Evolutionary conservation across 768 basidiomycete genomes (phyloP).

Genomic region (Amanita subjunquillea): DNA sequence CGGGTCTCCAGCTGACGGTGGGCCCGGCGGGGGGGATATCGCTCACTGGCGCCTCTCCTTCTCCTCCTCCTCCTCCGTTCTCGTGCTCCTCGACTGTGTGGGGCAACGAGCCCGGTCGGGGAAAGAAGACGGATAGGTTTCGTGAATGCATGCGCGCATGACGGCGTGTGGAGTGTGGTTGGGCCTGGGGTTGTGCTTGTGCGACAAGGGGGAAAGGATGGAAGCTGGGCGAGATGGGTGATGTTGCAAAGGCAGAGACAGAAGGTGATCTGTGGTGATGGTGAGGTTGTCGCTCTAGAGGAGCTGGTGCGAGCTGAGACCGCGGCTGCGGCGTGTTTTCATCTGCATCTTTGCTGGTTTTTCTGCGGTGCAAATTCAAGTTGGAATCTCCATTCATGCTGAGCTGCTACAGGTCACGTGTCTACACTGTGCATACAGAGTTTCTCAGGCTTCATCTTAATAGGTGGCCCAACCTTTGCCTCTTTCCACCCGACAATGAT

Average conservation of each 20-base stretch:
- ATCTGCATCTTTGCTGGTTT: no score
- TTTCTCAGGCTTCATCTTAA: no score
- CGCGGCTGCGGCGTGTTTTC: no score
- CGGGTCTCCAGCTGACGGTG: constrained; percentile 17
- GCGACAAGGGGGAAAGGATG: background rate
- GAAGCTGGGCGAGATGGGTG: background rate
- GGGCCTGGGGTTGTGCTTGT: constrained; percentile 7
- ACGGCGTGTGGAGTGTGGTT: constrained; percentile 22
- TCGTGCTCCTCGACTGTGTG: constrained; percentile 46
- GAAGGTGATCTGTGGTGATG: constrained; percentile 2
- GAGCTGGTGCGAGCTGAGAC: background rate
- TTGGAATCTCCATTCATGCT: no score
- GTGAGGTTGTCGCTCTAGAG: background rate
- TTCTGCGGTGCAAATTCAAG: no score
- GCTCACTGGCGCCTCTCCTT: constrained; percentile 37
- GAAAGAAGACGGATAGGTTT: constrained; percentile 89
- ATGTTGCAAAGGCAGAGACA: background rate
- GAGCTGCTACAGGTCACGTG: no score
- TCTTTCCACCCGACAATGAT: no score
- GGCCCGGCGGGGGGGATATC: constrained; percentile 34
- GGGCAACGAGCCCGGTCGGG: constrained; percentile 59
- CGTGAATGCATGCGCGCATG: constrained; percentile 81
- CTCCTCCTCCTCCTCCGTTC: constrained; percentile 17
- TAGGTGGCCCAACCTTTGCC: no score
- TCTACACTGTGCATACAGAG: no score